Evolutionary conservation across 1,284 basidiomycete genomes (phyloP), one percentile per base, ranked within the genome.

Genomic region (Tylopilus sp.): DNA sequence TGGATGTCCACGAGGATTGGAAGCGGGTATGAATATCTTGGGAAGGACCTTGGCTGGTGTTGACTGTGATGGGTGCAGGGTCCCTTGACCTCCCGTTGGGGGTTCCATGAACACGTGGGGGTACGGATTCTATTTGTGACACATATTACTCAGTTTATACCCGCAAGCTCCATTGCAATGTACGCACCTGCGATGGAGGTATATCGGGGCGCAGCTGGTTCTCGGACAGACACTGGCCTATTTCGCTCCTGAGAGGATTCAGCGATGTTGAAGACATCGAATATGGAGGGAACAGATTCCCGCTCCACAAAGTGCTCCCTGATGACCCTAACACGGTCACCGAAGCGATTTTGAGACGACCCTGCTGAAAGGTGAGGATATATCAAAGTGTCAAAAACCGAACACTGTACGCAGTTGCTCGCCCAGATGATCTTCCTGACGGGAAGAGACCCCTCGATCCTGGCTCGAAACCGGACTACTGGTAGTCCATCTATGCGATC

Each of bases 1-100:
- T 54, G 26, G 66, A 67, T 12, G 65, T 29, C 60, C 64, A 61
- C 18, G 60, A 55, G 15, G 59, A 44, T 18, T 61, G 61, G 26
- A 48, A 35, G 34, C 61, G 65, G 6, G 53, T n/a, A 29, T 52
- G 58, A 30, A 51, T 19, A 38, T 59, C 59, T 21, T 52, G 57
- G n/a, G 56, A 44, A 21, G 48, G 40, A 10, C 3, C 18, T 26
- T 46, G 59, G 38, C 31, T 55, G 43, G 34, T n/a, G n/a, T 39
- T 48, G 46, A 29, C 16, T 42, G 49, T 9, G 29, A 40, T 53
- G 45, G 57, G 49, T 46, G 49, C 30, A 49, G 46, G 44, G 31
- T 41, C 59, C n/a, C 63, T 59, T 33, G 50, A 37, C 48, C 58
- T 52, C 19, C 58, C 59, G 34, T 31, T 34, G 29, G 46, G 60